A percentile compares a stretch with the other conserved stretches of the same genome.
These are phyloP conservation scores for Raffaelea deltoideospora DNA, from an alignment of 2,329 filamentous ascomycete species.

Conservation along the genomic window DNA sequence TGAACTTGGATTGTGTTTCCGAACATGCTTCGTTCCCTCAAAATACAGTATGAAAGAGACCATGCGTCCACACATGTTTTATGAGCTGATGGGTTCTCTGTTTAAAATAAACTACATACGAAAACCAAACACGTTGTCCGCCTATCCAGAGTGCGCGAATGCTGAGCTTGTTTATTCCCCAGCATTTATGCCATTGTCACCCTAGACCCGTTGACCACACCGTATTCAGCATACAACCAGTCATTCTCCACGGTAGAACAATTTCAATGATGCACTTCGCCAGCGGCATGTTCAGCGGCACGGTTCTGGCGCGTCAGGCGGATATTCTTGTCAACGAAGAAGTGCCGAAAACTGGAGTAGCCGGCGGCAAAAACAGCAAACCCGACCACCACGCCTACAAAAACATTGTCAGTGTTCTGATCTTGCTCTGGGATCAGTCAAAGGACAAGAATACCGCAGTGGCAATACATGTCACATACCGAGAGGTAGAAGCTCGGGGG, in stretches of 20 bases:
- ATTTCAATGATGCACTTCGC: constrained; percentile 18
- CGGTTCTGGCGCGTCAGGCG: constrained; percentile 63
- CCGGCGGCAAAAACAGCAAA: constrained; percentile 67
- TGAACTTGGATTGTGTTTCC: neutral
- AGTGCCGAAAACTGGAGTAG: constrained; percentile 74
- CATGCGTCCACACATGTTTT: too few relatives aligned
- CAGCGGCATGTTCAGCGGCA: constrained; percentile 22
- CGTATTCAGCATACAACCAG: too few relatives aligned
- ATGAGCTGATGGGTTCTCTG: too few relatives aligned
- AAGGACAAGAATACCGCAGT: constrained; percentile 3
- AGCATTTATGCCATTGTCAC: too few relatives aligned
- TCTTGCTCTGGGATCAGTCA: neutral
- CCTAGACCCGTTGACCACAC: too few relatives aligned
- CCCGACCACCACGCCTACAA: constrained; percentile 65
- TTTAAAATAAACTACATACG: too few relatives aligned
- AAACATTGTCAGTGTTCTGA: neutral
- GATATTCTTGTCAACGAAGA: constrained; percentile 81
- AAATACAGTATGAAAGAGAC: too few relatives aligned
- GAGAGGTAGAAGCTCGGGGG: constrained; percentile 85
- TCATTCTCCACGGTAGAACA: too few relatives aligned
- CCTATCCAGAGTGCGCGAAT: too few relatives aligned
- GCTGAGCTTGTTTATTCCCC: too few relatives aligned
- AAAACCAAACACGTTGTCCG: too few relatives aligned
- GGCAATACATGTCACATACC: constrained; percentile 40
- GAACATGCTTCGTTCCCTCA: too few relatives aligned